phyloP scores from a whole-genome alignment of 441 rosid genomes.

The Metrosideros polymorpha region DNA sequence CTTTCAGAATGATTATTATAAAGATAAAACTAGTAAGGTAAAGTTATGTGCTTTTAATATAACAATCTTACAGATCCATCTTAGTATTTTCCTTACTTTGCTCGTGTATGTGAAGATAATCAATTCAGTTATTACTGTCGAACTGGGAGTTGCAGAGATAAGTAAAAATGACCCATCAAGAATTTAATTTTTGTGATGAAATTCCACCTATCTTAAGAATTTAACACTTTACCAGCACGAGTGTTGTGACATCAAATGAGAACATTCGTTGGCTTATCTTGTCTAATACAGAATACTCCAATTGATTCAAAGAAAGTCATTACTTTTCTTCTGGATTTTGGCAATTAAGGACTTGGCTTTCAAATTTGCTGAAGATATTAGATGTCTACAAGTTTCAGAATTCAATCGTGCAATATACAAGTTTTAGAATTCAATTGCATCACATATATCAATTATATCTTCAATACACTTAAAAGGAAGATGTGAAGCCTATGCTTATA shows the following conservation, averaged over 20 bases:
- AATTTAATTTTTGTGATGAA: background rate
- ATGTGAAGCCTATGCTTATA: background rate
- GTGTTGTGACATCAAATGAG: background rate
- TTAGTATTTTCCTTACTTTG: background rate
- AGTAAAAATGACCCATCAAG: background rate
- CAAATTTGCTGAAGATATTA: background rate
- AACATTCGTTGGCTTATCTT: background rate
- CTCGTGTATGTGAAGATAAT: background rate
- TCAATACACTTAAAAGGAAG: background rate
- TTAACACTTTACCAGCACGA: background rate
- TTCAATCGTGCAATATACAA: rapidly evolving
- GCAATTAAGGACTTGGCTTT: background rate
- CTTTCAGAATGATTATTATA: background rate
- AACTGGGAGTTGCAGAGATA: background rate
- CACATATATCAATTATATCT: rapidly evolving
- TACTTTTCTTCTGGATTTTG: background rate
- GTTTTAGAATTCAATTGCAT: background rate
- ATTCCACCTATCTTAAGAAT: background rate
- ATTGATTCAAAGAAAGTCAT: background rate
- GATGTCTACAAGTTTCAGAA: background rate
- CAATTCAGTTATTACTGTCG: background rate
- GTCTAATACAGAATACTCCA: background rate
- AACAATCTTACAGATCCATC: background rate
- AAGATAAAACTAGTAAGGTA: background rate
- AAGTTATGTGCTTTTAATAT: background rate